Evolutionary conservation across 176 grass and related monocot genomes (phyloP).

Genomic region (Phoenix roebelenii): DNA sequence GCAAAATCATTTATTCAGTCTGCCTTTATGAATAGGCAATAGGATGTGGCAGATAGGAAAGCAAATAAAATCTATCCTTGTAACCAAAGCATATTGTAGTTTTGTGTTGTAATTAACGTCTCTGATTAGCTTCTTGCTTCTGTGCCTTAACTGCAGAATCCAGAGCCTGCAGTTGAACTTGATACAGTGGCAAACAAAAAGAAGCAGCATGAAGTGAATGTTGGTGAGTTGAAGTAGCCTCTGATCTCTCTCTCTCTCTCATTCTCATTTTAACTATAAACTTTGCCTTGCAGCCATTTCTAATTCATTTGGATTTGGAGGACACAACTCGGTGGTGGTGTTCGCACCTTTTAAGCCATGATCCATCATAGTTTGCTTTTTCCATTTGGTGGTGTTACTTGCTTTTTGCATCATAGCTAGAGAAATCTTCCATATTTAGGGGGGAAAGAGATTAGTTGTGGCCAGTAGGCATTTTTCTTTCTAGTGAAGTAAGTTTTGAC

Average conservation of each 20-base stretch:
- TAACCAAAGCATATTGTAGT: too few relatives aligned
- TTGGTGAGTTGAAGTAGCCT: conserved; percentile 50
- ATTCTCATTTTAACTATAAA: conserved; percentile 2
- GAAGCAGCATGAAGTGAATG: conserved; percentile 86
- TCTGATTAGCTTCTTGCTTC: not conserved
- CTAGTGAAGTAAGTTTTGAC: too few relatives aligned
- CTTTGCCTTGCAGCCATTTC: conserved; percentile 53
- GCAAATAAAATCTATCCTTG: too few relatives aligned
- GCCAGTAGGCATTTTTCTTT: too few relatives aligned
- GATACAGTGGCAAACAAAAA: conserved; percentile 89
- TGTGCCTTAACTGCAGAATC: conserved; percentile 35
- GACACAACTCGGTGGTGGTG: conserved; percentile 91
- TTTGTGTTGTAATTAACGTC: too few relatives aligned
- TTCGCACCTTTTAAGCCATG: conserved; percentile 95
- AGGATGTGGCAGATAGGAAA: too few relatives aligned
- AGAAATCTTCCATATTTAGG: too few relatives aligned
- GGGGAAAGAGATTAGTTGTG: too few relatives aligned
- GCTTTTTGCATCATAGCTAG: too few relatives aligned
- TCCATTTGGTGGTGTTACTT: too few relatives aligned
- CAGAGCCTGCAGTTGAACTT: conserved; percentile 74
- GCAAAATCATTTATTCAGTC: too few relatives aligned
- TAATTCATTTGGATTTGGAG: conserved; percentile 96
- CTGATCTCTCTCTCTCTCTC: not conserved
- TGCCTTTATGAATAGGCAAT: too few relatives aligned
- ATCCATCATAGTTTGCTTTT: not conserved